phyloP scores from a whole-genome alignment of 345 rosid genomes.

The Theobroma cacao region DNA sequence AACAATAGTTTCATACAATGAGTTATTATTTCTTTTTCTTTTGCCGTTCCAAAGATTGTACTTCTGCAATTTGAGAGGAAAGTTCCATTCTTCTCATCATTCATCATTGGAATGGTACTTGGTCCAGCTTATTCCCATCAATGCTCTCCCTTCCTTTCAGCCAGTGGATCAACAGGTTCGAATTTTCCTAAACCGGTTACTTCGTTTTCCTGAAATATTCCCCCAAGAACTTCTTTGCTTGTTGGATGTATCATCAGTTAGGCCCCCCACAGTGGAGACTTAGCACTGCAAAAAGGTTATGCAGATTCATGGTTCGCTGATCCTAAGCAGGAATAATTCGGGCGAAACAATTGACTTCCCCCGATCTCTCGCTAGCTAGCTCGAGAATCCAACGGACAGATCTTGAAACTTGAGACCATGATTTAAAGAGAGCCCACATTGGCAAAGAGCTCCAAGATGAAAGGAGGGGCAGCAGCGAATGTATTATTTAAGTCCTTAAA shows the following conservation, averaged over 20 bases:
- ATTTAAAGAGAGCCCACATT: not conserved
- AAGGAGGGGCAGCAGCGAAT: conserved; percentile 20
- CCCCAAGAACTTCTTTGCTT: not conserved
- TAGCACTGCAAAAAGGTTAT: not conserved
- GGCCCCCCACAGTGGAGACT: not conserved
- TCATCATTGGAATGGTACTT: not conserved
- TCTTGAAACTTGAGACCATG: not conserved
- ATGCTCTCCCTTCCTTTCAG: not conserved
- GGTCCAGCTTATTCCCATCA: not conserved
- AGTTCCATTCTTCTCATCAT: not conserved
- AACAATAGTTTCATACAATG: not conserved
- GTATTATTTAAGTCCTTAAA: not conserved
- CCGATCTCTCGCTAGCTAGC: not conserved
- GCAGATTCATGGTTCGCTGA: conserved; percentile 12
- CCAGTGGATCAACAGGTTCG: not conserved
- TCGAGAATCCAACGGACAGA: not conserved
- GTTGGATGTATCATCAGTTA: not conserved
- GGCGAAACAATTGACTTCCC: not conserved
- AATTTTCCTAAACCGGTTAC: not conserved
- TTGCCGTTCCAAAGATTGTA: not conserved
- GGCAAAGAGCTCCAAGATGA: conserved; percentile 17
- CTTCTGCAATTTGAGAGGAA: not conserved
- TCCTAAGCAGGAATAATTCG: not conserved
- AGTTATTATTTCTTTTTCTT: not conserved
- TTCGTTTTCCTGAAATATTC: not conserved